Evolutionary conservation across 495 filamentous ascomycete genomes (phyloP), one percentile per base, ranked within the genome.

Genomic region (Hypoxylon perforatum): DNA sequence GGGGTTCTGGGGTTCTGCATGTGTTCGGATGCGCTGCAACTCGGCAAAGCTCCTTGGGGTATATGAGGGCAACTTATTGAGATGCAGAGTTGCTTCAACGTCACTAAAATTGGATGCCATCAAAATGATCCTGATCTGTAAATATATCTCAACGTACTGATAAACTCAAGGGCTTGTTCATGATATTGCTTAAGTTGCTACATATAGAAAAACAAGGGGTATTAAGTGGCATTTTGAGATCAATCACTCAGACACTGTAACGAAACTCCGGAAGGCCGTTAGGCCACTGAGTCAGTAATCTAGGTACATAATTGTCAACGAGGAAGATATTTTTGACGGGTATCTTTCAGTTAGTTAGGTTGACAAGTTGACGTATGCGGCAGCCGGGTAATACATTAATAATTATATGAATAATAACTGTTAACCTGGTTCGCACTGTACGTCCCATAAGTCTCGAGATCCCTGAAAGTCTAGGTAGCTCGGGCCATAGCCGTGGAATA

Each of bases 51-150:
- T 52, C 44, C 21, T 23, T 23, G 44, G 44, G 44, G 10, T 42
- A 42, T 47, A 47, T 22, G 11, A 12, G 18, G 21, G 19, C 45
- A 47, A 18, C 45, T 28, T 22, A 47, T 28, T 28, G 8, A 28
- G n/a, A n/a, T n/a, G n/a, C 25, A 47, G 45, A 47, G n/a, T n/a
- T 17, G n/a, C 21, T 28, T 4, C 30, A 61, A 19, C 49, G 17
- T 47, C 39, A 36, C 60, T 63, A 63, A 56, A 41, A 50, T 56
- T 63, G 60, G 44, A 63, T 19, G 48, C 30, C 36, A 59, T 30
- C 33, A 49, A 48, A 33, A 38, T 18, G 33, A 36, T 47, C 21
- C 35, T 47, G 36, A 44, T 11, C 22, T 45, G 19, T 36, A n/a
- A 14, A 23, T 19, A 6, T 17, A 33, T 33, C 8, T 55, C 48